Conservation (phyloP, 192 early-diverging fungal genomes). For the Rhizoclosmatium globosum region DNA sequence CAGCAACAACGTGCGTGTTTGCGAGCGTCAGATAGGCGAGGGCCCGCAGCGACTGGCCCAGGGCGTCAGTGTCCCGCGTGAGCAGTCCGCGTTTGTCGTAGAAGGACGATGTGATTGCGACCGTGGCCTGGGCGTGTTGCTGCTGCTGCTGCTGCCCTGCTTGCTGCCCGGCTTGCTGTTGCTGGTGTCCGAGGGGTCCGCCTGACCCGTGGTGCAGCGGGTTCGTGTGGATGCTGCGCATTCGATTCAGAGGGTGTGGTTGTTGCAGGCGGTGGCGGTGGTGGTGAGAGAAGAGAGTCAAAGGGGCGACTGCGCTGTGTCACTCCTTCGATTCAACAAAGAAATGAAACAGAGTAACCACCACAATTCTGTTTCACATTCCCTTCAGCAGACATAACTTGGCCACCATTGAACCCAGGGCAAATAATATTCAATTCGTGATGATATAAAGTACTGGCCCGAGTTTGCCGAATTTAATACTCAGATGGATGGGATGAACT, state of each 20-base stretch:
- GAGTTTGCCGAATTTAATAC: too few species aligned
- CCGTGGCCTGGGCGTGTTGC: background rate
- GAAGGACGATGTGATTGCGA: conserved; percentile 45
- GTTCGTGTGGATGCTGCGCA: background rate
- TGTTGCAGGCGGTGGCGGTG: background rate
- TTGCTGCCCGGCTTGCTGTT: background rate
- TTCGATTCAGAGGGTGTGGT: background rate
- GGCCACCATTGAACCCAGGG: too few species aligned
- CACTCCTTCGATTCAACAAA: background rate
- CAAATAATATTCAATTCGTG: too few species aligned
- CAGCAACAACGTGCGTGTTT: conserved; percentile 76
- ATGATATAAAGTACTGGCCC: too few species aligned
- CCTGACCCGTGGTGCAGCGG: background rate
- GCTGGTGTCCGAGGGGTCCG: background rate
- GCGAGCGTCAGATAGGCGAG: conserved; percentile 87
- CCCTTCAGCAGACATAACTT: too few species aligned
- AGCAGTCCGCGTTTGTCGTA: conserved; percentile 98
- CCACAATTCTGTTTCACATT: too few species aligned
- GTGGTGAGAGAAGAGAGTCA: too few species aligned
- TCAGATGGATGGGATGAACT: too few species aligned
- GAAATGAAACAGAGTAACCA: too few species aligned
- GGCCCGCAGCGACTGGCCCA: conserved; percentile 89
- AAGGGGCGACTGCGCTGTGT: too few species aligned
- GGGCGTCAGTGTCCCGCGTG: conserved; percentile 84
- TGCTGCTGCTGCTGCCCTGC: background rate